These are phyloP conservation scores for Aureobasidium melanogenum DNA, from an alignment of 2,329 filamentous ascomycete genomes.

Conservation along the genomic window DNA sequence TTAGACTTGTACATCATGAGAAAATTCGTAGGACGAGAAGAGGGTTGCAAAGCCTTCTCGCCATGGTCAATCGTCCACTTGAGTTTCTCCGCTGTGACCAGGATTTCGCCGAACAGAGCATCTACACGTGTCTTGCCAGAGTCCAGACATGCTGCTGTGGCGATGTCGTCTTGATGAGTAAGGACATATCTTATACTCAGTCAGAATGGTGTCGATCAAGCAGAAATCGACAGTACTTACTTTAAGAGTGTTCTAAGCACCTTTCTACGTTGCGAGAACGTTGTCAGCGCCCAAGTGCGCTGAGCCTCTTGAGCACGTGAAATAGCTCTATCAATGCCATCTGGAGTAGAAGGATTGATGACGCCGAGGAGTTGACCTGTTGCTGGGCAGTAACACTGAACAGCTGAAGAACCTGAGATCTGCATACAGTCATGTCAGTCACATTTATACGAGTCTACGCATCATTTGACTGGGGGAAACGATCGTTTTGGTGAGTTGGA, in stretches of 20 bases:
- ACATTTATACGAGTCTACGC: neutral
- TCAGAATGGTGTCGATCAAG: neutral
- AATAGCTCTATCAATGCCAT: slow-evolving; percentile 71
- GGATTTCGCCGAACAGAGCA: slow-evolving; percentile 84
- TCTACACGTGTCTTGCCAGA: slow-evolving; percentile 96
- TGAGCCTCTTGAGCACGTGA: slow-evolving; percentile 68
- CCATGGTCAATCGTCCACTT: slow-evolving; percentile 91
- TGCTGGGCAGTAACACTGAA: slow-evolving; percentile 83
- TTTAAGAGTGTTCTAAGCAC: slow-evolving; percentile 75
- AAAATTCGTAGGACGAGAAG: slow-evolving; percentile 72
- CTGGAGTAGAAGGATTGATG: slow-evolving; percentile 66
- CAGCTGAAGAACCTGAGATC: slow-evolving; percentile 54
- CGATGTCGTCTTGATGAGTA: slow-evolving; percentile 82
- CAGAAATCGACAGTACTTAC: slow-evolving; percentile 23
- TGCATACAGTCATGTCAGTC: slow-evolving; percentile 19
- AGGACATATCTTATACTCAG: slow-evolving; percentile 54
- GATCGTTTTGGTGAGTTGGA: neutral
- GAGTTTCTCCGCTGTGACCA: slow-evolving; percentile 89
- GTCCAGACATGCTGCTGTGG: slow-evolving; percentile 76
- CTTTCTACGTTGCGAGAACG: slow-evolving; percentile 65
- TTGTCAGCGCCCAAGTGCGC: slow-evolving; percentile 64
- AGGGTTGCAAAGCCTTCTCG: slow-evolving; percentile 66
- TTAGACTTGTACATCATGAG: slow-evolving; percentile 96
- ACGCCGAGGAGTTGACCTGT: slow-evolving; percentile 76
- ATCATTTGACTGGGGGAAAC: no score